Evolutionary conservation across 2,329 filamentous ascomycete genomes (phyloP), one percentile per base, ranked within the genome.

Genomic region (Xylogone sp.): DNA sequence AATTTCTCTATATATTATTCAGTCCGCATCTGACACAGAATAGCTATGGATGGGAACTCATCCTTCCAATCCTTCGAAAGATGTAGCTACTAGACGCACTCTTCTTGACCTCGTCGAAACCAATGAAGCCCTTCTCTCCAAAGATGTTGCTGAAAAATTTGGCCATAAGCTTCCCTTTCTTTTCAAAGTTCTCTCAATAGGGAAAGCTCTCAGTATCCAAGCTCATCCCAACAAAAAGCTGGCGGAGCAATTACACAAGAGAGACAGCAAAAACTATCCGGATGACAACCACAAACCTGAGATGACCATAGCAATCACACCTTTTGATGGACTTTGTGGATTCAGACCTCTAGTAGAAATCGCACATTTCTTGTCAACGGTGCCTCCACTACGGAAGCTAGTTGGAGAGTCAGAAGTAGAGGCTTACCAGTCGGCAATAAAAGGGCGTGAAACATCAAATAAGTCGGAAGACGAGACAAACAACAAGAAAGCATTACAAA

Each of bases 271-370:
- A 72, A 95, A 99, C 76, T 99, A 99, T 68, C 94, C 93, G 52
- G 91, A 99, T 76, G 93, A 97, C 75, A 99, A 99, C 75, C 94
- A 99, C 78, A 99, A 99, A 75, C 94, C 94, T 29, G 94, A 99
- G 73, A 99, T 99, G 94, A 92, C 94, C 56, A 96, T 99, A 69
- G 94, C 94, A 56, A 87, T 99, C 63, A 97, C 94, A 1, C 87
- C 90, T 0, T 99, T 99, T 60, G 93, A 97, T 68, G 94, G 94
- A 1, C 81, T 99, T 29, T 99, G 94, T 64, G 94, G 94, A 29
- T 99, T 99, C 77, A 83, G 94, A 9, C 94, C 94, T 0, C 76
- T 97, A 20, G 76, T 74, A 4, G 92, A 99, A 71, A 94, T 97
- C 56, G 78, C 84, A 0, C 89, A 96, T 68, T 97, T 97, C 69